Conservation (phyloP, 1,139 yeast species). For the Lipomyces yarrowii region DNA sequence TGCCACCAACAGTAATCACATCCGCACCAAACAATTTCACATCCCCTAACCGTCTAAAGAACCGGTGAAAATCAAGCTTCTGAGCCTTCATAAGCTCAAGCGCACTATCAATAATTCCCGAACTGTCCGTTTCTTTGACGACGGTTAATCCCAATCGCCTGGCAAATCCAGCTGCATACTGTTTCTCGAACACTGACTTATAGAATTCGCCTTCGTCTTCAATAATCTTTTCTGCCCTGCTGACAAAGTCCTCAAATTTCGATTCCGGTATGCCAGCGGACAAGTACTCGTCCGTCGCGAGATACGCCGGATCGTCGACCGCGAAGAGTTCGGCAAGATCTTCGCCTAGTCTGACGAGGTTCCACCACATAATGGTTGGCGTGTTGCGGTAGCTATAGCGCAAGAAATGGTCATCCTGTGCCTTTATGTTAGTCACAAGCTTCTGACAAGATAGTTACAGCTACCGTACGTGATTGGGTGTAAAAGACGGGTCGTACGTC, state of each 20-base stretch:
- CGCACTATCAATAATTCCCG: constrained; percentile 58
- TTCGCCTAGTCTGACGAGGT: constrained; percentile 82
- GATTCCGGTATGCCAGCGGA: constrained; percentile 49
- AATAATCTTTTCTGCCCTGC: constrained; percentile 67
- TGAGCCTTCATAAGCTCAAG: constrained; percentile 63
- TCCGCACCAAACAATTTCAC: constrained; percentile 37
- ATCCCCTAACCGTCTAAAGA: constrained; percentile 66
- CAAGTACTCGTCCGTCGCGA: constrained; percentile 47
- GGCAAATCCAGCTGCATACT: constrained; percentile 63
- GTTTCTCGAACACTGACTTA: constrained; percentile 60
- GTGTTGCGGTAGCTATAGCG: constrained; percentile 81
- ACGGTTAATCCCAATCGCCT: constrained; percentile 65
- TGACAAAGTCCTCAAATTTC: constrained; percentile 55
- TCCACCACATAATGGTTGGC: constrained; percentile 94
- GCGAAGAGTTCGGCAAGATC: constrained; percentile 81
- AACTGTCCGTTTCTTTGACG: constrained; percentile 49
- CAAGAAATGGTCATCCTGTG: constrained; percentile 59
- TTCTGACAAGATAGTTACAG: not conserved
- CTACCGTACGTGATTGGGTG: constrained; percentile 71
- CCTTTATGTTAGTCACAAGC: not conserved
- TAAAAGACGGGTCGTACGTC: constrained; percentile 73
- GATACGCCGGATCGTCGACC: constrained; percentile 52
- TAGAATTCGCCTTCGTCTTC: constrained; percentile 66
- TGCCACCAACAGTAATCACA: constrained; percentile 39
- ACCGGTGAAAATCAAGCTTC: constrained; percentile 76